These are phyloP conservation scores for Penicillium nordicum DNA, from an alignment of 2,329 filamentous ascomycete genomes.

Conservation along the genomic window DNA sequence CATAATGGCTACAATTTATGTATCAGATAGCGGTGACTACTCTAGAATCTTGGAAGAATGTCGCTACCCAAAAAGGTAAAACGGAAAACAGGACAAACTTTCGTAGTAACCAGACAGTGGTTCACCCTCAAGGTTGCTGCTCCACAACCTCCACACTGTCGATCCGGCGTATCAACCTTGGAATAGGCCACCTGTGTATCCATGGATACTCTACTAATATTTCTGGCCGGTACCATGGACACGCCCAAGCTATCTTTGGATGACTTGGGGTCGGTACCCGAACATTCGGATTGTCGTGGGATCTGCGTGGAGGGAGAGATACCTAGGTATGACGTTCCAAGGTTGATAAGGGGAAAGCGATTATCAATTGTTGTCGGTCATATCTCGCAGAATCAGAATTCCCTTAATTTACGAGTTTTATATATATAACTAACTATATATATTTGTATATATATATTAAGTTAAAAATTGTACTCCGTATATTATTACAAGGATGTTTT, in stretches of 20 bases:
- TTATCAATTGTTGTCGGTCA: constrained; percentile 12
- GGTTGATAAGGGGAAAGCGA: constrained; percentile 5
- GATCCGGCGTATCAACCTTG: background rate
- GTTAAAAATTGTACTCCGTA: too few species aligned
- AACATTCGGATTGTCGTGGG: background rate
- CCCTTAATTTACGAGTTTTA: too few species aligned
- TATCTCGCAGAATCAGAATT: background rate
- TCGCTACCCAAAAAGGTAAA: background rate
- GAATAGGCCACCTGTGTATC: background rate
- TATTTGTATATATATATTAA: too few species aligned
- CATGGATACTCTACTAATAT: too few species aligned
- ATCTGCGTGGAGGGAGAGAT: constrained; percentile 1
- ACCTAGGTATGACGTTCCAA: background rate
- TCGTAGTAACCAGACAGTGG: background rate
- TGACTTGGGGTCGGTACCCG: background rate
- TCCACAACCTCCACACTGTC: background rate
- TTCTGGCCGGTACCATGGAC: background rate
- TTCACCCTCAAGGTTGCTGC: background rate
- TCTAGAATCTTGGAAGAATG: background rate
- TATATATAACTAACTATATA: too few species aligned
- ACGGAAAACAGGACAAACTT: background rate
- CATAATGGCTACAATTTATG: background rate
- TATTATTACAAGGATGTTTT: background rate
- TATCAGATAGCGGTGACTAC: background rate
- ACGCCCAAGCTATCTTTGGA: background rate